Conservation (phyloP, 2,329 filamentous ascomycete species). For the Trichoderma sp. region DNA sequence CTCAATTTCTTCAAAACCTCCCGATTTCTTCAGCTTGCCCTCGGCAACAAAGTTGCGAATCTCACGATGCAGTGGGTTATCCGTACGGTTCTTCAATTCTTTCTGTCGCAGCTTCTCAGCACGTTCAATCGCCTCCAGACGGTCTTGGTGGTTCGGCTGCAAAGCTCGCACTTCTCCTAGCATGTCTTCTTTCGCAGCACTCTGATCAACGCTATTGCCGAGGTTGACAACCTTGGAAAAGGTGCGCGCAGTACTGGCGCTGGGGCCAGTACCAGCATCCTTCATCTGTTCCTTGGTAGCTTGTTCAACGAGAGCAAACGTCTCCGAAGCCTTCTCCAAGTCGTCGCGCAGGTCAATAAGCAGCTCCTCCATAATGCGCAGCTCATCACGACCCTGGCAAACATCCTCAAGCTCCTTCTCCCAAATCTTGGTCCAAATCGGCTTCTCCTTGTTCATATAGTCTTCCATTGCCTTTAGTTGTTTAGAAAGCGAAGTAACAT, state of each 20-base stretch:
- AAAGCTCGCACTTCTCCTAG: slow-evolving; percentile 91
- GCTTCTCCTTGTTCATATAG: slow-evolving; percentile 87
- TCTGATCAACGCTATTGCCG: slow-evolving; percentile 65
- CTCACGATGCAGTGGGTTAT: slow-evolving; percentile 80
- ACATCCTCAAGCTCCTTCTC: slow-evolving; percentile 96
- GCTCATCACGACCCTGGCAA: slow-evolving; percentile 90
- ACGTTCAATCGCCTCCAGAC: slow-evolving; percentile 94
- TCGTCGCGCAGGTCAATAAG: slow-evolving; percentile 91
- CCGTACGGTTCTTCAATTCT: slow-evolving; percentile 76
- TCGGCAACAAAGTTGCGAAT: slow-evolving; percentile 83
- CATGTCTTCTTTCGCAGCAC: slow-evolving; percentile 84
- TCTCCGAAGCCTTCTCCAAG: slow-evolving; percentile 89
- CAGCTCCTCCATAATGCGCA: slow-evolving; percentile 95
- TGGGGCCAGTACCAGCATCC: slow-evolving; percentile 58
- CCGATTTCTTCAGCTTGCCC: slow-evolving; percentile 92
- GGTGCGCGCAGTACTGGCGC: slow-evolving; percentile 54
- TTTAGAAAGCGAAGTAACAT: slow-evolving; percentile 76
- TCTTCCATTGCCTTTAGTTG: slow-evolving; percentile 95
- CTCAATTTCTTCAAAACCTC: slow-evolving; percentile 92
- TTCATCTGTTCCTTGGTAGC: slow-evolving; percentile 98
- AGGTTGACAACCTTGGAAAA: slow-evolving; percentile 59
- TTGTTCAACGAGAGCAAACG: slow-evolving; percentile 92
- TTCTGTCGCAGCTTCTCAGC: slow-evolving; percentile 89
- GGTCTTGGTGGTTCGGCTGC: slow-evolving; percentile 89
- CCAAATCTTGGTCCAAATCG: slow-evolving; percentile 99